A percentile compares a stretch with the other conserved stretches of the same genome.
Evolutionary conservation across 2,329 filamentous ascomycete genomes (phyloP).

Genomic region (Diaporthe aspalathi): DNA sequence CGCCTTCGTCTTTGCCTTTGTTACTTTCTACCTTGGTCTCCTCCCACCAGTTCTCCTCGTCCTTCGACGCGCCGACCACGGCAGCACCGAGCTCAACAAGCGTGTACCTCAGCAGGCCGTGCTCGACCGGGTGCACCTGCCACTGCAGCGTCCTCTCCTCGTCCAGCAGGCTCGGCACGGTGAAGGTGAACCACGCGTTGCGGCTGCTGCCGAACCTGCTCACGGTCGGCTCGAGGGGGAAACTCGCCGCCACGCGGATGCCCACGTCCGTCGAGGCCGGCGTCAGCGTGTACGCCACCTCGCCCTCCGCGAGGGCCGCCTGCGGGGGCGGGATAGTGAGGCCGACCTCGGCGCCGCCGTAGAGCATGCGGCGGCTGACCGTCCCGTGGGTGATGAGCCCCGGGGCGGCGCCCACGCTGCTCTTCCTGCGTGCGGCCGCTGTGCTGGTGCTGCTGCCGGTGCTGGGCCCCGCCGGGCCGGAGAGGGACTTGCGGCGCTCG

Average conservation of each 20-base stretch:
- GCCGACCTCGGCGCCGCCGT: constrained; percentile 33
- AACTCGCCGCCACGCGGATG: constrained; percentile 13
- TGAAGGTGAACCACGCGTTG: constrained; percentile 40
- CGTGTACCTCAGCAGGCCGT: constrained; percentile 37
- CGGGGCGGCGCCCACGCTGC: neutral
- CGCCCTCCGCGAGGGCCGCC: constrained; percentile 5
- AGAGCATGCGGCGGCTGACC: constrained; percentile 30
- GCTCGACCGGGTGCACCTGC: constrained; percentile 39
- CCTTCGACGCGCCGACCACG: neutral
- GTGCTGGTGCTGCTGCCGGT: neutral
- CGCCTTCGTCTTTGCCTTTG: neutral
- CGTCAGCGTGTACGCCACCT: constrained; percentile 26
- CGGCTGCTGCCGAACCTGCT: constrained; percentile 33
- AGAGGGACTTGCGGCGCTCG: constrained; percentile 24
- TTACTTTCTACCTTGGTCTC: neutral
- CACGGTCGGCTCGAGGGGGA: constrained; percentile 27
- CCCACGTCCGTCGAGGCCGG: constrained; percentile 25
- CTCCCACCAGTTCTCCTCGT: constrained; percentile 26
- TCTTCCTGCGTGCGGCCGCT: constrained; percentile 3
- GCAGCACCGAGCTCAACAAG: constrained; percentile 25
- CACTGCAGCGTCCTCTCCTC: constrained; percentile 38
- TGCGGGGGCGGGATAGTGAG: constrained; percentile 29
- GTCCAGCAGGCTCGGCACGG: constrained; percentile 34
- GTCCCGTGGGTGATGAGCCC: constrained; percentile 20
- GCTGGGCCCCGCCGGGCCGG: neutral